Percentiles rank a stretch among this genome's conserved stretches.
Conservation (phyloP, 1,284 basidiomycete genomes). For the Sphagnurus paluster region DNA sequence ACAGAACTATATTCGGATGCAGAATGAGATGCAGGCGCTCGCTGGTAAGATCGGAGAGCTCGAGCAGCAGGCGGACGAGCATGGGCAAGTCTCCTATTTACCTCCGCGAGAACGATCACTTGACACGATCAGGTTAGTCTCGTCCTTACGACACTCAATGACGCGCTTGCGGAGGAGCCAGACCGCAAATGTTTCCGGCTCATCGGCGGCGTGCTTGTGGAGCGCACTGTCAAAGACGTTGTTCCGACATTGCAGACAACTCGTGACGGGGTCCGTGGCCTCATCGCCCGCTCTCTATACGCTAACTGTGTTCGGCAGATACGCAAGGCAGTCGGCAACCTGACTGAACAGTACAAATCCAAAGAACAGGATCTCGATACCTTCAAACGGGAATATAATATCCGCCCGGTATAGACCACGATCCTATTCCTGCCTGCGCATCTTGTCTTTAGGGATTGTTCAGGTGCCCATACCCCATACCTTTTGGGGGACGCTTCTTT, state of each 20-base stretch:
- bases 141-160: conserved; percentile 85
- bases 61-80: conserved; percentile 91
- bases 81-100: conserved; percentile 52
- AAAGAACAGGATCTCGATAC: conserved; percentile 85
- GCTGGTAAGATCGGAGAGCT: conserved; percentile 93
- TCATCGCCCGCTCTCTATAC: conserved; percentile 4
- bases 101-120: conserved; percentile 8
- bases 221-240: conserved; percentile 95
- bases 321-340: conserved; percentile 70
- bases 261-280: conserved; percentile 68
- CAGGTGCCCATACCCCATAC: neutral
- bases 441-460: neutral
- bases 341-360: conserved; percentile 83
- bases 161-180: conserved; percentile 78
- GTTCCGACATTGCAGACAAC: conserved; percentile 88
- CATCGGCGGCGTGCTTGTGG: conserved; percentile 94
- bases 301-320: conserved; percentile 53
- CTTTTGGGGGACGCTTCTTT: conserved; percentile 1
- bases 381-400: conserved; percentile 84
- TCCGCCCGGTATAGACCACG: conserved; percentile 52
- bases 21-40: conserved; percentile 82
- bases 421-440: conserved; percentile 1
- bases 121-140: conserved; percentile 51
- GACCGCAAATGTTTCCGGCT: conserved; percentile 95
- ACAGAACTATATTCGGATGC: conserved; percentile 71